Evolutionary conservation across 2,329 filamentous ascomycete genomes (phyloP).

Genomic region (Penicillium sp.): DNA sequence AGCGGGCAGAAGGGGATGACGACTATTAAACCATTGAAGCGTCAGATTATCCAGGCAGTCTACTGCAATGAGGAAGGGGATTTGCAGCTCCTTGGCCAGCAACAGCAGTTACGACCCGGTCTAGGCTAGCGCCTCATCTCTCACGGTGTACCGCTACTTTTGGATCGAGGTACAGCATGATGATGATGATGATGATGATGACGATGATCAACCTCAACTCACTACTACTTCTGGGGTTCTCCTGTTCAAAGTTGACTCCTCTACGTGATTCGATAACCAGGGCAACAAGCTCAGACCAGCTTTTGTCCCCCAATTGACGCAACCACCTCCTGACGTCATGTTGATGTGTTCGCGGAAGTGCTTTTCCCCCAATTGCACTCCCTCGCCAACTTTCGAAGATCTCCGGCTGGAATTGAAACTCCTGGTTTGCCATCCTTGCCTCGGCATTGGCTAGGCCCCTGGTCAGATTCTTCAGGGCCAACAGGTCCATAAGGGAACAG

Average conservation of each 20-base stretch:
- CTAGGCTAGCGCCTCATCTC: neutral
- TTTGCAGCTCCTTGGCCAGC: neutral
- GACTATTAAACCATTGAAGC: slow-evolving; percentile 8
- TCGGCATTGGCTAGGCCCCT: neutral
- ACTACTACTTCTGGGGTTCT: neutral
- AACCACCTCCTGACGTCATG: slow-evolving; percentile 17
- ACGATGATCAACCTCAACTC: neutral
- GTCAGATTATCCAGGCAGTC: neutral
- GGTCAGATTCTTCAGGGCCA: neutral
- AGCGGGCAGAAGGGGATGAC: slow-evolving; percentile 16
- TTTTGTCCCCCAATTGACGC: slow-evolving; percentile 6
- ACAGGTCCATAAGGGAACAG: neutral
- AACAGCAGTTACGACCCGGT: neutral
- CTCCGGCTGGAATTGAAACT: neutral
- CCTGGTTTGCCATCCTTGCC: neutral
- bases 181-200: neutral
- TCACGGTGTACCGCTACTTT: neutral
- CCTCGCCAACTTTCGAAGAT: neutral
- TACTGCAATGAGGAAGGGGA: neutral
- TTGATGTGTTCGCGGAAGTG: slow-evolving; percentile 6
- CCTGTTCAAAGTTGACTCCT: neutral
- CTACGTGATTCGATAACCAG: neutral
- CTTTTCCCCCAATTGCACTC: slow-evolving; percentile 10
- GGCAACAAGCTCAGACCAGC: neutral
- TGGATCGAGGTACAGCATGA: neutral